Evolutionary conservation across 2,329 filamentous ascomycete species (phyloP).

Genomic region (Herpotrichia juniperi): DNA sequence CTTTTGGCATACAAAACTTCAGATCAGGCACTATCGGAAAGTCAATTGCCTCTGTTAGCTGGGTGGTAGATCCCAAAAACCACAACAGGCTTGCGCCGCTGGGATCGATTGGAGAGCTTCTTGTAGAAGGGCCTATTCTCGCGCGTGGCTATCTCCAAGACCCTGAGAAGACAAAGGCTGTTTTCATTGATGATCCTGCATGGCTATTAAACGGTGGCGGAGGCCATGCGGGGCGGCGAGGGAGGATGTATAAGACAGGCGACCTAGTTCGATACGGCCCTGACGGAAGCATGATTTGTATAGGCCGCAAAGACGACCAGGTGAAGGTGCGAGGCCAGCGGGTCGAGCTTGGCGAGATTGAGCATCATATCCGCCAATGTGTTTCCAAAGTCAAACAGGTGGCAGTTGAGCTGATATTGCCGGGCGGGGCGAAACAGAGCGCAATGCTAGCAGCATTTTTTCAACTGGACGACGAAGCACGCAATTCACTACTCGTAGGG

Average conservation of each 20-base stretch:
- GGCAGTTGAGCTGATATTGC: not conserved
- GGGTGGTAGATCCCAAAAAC: conserved; percentile 18
- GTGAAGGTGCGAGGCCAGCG: conserved; percentile 18
- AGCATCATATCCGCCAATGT: conserved; percentile 6
- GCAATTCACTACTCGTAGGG: not conserved
- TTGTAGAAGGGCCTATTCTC: conserved; percentile 59
- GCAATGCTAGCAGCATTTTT: not conserved
- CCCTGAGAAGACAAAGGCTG: conserved; percentile 38
- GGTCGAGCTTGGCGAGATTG: conserved; percentile 19
- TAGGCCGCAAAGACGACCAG: conserved; percentile 15
- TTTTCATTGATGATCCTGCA: conserved; percentile 56
- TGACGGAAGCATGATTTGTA: conserved; percentile 13
- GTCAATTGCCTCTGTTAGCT: not conserved
- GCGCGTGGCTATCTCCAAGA: too few relatives aligned
- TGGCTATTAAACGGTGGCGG: conserved; percentile 49
- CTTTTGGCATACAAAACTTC: not conserved
- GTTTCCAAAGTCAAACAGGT: not conserved
- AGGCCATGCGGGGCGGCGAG: conserved; percentile 34
- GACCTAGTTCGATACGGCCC: conserved; percentile 50
- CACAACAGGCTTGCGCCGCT: conserved; percentile 9
- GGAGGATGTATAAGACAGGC: conserved; percentile 57
- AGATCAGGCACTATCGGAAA: not conserved
- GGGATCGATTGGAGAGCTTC: conserved; percentile 51
- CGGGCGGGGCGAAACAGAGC: not conserved
- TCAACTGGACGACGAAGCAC: not conserved